Evolutionary conservation across 1,284 basidiomycete genomes (phyloP), one percentile per base, ranked within the genome.

Genomic region (Marasmius oreades): DNA sequence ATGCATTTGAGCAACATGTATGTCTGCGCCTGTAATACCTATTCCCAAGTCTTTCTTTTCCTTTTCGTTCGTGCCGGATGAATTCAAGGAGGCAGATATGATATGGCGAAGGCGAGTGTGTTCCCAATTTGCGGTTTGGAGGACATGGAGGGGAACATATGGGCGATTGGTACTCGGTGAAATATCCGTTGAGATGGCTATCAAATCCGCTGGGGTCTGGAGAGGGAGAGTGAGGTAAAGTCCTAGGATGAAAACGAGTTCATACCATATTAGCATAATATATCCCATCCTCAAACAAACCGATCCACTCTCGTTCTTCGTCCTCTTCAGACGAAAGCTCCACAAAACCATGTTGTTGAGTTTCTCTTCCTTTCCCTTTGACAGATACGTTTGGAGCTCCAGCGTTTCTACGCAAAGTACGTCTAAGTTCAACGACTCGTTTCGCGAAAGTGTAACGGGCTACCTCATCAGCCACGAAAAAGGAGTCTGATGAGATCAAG

Each of bases 191-290:
- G 88, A 86, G 45, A 95, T 85, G 31, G 73, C 68, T 44, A 91
- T 82, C 23, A 95, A 75, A 66, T 93, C 90, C 20, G 93, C 89
- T 62, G 91, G 82, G 8, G 79, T 73, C 91, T 93, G 23, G 22
- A 10, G 4, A 36, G 16, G 20, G 7, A 18, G 1, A 0, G 37
- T 26, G 10, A 11, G 64, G 3, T 33, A 56, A 58, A 22, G 36
- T 39, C 20, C 8, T 45, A 53, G 7, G 45, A 58, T 24, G 54
- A 31, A 12, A 55, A 47, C 1, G 53, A 42, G 0, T 31, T 72
- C 83, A 55, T 62, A 92, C 92, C 90, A 96, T 92, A 68, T 95
- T 93, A 11, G 82, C 77, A 69, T 96, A 97, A 71, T 94, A 91
- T 26, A 97, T 92, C 4, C 90, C 91, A 26, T 82, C 74, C 33